These are phyloP conservation scores for Cyclotella choctawhatcheeana DNA, from an alignment of 108 stramenopile genomes.

Conservation along the genomic window DNA sequence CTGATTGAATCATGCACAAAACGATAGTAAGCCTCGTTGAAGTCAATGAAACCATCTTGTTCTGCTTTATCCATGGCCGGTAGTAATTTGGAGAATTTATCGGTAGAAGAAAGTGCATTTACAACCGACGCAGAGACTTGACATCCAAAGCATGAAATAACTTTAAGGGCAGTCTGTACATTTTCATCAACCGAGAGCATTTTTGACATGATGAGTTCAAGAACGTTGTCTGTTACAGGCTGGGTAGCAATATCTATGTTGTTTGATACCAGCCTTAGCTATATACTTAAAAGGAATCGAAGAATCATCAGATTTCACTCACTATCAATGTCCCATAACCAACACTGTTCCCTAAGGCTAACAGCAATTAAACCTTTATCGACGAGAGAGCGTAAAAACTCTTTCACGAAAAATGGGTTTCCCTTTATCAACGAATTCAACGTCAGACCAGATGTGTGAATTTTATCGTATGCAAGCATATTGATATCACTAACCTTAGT, in stretches of 20 bases:
- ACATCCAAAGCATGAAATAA: constrained; percentile 43
- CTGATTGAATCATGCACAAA: constrained; percentile 61
- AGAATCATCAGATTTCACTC: not conserved
- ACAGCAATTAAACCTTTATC: constrained; percentile 14
- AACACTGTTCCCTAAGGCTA: constrained; percentile 18
- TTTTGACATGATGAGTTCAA: constrained; percentile 42
- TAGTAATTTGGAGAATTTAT: constrained; percentile 8
- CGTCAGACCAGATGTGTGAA: too few species aligned
- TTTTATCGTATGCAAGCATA: too few species aligned
- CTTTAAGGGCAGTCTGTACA: constrained; percentile 32
- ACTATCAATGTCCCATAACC: constrained; percentile 37
- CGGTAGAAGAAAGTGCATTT: not conserved
- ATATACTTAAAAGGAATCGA: not conserved
- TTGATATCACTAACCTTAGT: too few species aligned
- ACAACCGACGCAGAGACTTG: constrained; percentile 13
- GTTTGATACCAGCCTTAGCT: not conserved
- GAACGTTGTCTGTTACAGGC: constrained; percentile 46
- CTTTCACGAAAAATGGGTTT: constrained; percentile 39
- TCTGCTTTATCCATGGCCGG: constrained; percentile 9
- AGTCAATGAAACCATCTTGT: constrained; percentile 32
- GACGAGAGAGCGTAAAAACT: constrained; percentile 34
- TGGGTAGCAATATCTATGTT: constrained; percentile 9
- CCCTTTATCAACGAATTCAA: too few species aligned
- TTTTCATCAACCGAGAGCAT: constrained; percentile 30
- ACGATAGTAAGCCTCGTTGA: constrained; percentile 10